phyloP scores from a whole-genome alignment of 2,329 filamentous ascomycete species.

The Chaetomium sp. region DNA sequence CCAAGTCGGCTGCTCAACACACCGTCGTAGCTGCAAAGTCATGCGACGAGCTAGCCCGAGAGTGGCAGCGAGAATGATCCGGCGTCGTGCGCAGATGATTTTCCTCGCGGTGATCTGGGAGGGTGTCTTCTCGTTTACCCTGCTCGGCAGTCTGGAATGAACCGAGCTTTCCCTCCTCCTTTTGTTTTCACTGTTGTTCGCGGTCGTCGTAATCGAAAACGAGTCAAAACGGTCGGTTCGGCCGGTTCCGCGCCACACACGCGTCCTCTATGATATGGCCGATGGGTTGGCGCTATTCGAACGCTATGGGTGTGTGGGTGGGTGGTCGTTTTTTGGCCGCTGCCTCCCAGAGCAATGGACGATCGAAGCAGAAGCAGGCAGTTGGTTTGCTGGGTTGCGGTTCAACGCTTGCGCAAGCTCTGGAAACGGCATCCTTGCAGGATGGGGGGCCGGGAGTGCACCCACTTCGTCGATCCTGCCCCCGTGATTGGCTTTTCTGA shows the following conservation, averaged over 20 bases:
- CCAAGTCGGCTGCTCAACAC: neutral
- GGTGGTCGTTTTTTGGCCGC: neutral
- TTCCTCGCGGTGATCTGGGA: no score
- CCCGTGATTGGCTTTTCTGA: conserved; percentile 13
- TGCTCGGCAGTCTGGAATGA: no score
- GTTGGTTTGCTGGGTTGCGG: neutral
- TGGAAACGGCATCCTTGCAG: conserved; percentile 3
- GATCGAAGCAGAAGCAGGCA: neutral
- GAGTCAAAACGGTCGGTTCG: neutral
- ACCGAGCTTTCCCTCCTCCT: neutral
- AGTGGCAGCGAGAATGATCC: conserved; percentile 2
- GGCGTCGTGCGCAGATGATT: conserved; percentile 7
- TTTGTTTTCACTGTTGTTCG: neutral
- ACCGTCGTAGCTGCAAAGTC: conserved; percentile 1
- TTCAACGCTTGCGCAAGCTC: conserved; percentile 5
- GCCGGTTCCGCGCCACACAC: neutral
- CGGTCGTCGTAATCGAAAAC: neutral
- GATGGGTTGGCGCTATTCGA: neutral
- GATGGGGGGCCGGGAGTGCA: neutral
- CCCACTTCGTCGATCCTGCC: conserved; percentile 4
- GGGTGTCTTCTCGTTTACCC: no score
- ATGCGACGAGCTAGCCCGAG: conserved; percentile 10
- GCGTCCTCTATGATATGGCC: neutral
- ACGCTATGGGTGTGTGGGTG: neutral
- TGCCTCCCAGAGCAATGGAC: conserved; percentile 1